Conservation (phyloP, 179 eudicot species). For the Patellifolia procumbens region DNA sequence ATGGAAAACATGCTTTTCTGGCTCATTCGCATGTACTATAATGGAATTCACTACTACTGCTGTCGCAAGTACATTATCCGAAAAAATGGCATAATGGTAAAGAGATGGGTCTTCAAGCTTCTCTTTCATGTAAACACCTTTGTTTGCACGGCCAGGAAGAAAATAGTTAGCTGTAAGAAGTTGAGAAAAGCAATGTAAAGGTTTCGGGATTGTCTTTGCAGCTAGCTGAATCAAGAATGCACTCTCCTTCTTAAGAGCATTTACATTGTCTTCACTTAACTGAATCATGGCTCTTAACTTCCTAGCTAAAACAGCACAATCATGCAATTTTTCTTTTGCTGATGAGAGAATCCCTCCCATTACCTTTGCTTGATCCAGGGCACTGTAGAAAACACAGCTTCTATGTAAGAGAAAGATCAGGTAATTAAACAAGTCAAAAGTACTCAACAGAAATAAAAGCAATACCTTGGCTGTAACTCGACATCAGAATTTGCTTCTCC, state of each 20-base stretch:
- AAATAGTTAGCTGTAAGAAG: constrained; percentile 76
- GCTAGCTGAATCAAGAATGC: constrained; percentile 92
- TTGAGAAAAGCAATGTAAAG: constrained; percentile 85
- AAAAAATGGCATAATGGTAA: constrained; percentile 93
- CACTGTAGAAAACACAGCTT: constrained; percentile 44
- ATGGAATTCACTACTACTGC: constrained; percentile 95
- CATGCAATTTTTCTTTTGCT: constrained; percentile 87
- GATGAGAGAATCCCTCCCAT: constrained; percentile 85
- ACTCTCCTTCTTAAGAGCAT: constrained; percentile 72
- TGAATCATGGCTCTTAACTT: constrained; percentile 96
- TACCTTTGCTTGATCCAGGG: constrained; percentile 79
- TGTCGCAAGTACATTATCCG: constrained; percentile 94
- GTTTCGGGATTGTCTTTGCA: constrained; percentile 90
- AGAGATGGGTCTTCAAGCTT: constrained; percentile 83
- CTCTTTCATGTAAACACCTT: constrained; percentile 47
- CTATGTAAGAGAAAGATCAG: constrained; percentile 10
- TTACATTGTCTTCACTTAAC: constrained; percentile 66
- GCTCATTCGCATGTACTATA: constrained; percentile 76
- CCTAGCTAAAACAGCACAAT: constrained; percentile 66
- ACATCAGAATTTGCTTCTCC: constrained; percentile 84
- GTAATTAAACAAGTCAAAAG: background rate
- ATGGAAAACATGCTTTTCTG: constrained; percentile 96
- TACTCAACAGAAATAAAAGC: background rate
- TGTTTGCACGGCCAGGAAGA: constrained; percentile 51
- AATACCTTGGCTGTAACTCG: constrained; percentile 80